A percentile compares a stretch with the other conserved stretches of the same genome.
Conservation (phyloP, 2,329 filamentous ascomycete species). For the Pseudogymnoascus sp. region DNA sequence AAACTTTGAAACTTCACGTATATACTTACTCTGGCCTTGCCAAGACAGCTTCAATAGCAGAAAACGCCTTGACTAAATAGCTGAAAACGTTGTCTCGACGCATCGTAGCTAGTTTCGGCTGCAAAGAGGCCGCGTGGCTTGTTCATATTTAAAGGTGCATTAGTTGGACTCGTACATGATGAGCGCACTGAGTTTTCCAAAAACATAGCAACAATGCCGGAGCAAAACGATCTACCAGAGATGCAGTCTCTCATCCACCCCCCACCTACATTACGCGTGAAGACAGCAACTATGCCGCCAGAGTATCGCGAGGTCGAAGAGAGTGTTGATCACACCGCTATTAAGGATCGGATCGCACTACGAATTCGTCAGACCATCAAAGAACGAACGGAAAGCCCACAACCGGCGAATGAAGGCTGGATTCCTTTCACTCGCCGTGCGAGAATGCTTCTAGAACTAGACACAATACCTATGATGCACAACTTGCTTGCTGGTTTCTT, state of each 20-base stretch:
- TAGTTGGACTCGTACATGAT: background rate
- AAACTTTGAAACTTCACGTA: background rate
- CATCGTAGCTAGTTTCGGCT: background rate
- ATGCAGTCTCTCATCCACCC: background rate
- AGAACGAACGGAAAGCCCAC: background rate
- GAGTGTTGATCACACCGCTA: background rate
- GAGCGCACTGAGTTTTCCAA: background rate
- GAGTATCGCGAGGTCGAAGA: background rate
- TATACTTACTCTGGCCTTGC: background rate
- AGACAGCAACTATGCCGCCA: too few relatives aligned
- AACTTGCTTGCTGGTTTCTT: slow-evolving; percentile 25
- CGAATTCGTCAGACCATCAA: background rate
- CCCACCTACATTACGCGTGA: too few relatives aligned
- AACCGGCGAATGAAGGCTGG: background rate
- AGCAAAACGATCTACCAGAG: background rate
- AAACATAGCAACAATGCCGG: background rate
- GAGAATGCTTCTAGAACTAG: slow-evolving; percentile 24
- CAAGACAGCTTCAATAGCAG: background rate
- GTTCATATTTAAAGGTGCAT: background rate
- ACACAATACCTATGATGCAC: slow-evolving; percentile 24
- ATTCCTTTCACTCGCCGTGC: slow-evolving; percentile 21
- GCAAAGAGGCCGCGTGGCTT: background rate
- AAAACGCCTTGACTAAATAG: background rate
- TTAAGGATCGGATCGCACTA: background rate
- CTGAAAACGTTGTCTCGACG: background rate